phyloP scores from a whole-genome alignment of 768 basidiomycete species.

The Agrocybe chaxingu region DNA sequence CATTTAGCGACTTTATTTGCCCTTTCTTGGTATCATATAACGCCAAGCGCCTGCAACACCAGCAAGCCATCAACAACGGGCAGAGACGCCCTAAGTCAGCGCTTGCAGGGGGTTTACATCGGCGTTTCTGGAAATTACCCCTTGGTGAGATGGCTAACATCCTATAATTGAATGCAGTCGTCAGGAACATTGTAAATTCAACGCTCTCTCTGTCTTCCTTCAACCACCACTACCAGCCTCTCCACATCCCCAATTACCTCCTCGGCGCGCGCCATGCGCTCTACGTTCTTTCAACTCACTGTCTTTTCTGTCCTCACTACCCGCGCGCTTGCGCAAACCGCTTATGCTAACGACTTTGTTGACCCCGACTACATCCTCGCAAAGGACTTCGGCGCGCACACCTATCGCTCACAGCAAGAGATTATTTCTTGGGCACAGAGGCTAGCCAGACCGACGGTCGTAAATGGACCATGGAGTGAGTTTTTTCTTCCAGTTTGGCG shows the following conservation, averaged over 20 bases:
- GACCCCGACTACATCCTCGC: slow-evolving; percentile 47
- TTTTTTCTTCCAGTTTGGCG: slow-evolving; percentile 5
- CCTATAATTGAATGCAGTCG: no score
- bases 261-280: slow-evolving; percentile 21
- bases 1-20: no score
- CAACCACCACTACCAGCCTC: not conserved
- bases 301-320: slow-evolving; percentile 17
- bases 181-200: no score
- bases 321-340: slow-evolving; percentile 25
- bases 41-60: no score
- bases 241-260: slow-evolving; percentile 5
- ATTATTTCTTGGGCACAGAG: slow-evolving; percentile 45
- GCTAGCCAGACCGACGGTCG: slow-evolving; percentile 20
- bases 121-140: no score
- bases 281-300: slow-evolving; percentile 24
- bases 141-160: no score
- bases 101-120: no score
- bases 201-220: no score
- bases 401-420: slow-evolving; percentile 41
- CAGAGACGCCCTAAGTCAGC: no score
- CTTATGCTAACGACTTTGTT: slow-evolving; percentile 56
- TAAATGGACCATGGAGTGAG: slow-evolving; percentile 55
- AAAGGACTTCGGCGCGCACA: slow-evolving; percentile 37
- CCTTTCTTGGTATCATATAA: no score
- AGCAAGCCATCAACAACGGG: no score